Percentiles rank a stretch among this genome's conserved stretches.
phyloP scores from a whole-genome alignment of 2,329 filamentous ascomycete genomes.

The Huntiella decipiens region DNA sequence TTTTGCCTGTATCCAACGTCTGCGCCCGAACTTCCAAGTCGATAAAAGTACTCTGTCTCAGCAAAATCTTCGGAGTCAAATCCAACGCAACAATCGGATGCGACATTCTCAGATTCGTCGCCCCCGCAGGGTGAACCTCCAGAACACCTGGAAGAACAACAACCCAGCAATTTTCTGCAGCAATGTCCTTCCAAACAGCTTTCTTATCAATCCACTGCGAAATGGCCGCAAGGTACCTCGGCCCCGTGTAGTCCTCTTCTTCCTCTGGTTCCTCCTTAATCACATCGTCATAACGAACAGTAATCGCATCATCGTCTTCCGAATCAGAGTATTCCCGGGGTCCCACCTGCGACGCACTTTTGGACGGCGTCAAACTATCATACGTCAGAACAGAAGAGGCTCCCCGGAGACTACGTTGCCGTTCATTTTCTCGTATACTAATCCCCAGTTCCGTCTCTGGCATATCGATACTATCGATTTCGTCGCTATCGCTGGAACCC shows the following conservation, averaged over 20 bases:
- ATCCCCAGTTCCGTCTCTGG: slow-evolving; percentile 39
- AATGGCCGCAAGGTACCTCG: slow-evolving; percentile 33
- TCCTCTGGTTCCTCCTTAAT: background rate
- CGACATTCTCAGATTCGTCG: slow-evolving; percentile 18
- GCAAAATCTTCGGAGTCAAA: slow-evolving; percentile 75
- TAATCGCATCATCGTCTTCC: too few relatives aligned
- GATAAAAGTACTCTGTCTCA: slow-evolving; percentile 76
- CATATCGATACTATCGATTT: slow-evolving; percentile 40
- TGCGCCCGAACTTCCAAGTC: slow-evolving; percentile 89
- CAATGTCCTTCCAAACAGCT: slow-evolving; percentile 41
- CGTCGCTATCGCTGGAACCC: slow-evolving; percentile 29
- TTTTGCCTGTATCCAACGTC: slow-evolving; percentile 50
- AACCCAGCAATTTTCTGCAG: slow-evolving; percentile 32
- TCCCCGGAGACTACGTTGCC: slow-evolving; percentile 13
- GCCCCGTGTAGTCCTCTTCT: slow-evolving; percentile 21
- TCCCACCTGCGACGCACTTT: slow-evolving; percentile 59
- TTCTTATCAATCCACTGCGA: slow-evolving; percentile 43
- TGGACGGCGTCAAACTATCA: slow-evolving; percentile 55
- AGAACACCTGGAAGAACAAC: slow-evolving; percentile 39
- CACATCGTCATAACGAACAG: background rate
- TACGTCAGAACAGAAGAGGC: slow-evolving; percentile 26
- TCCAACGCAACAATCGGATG: slow-evolving; percentile 51
- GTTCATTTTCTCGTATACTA: slow-evolving; percentile 29
- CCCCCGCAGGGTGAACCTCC: slow-evolving; percentile 30
- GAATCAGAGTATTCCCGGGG: slow-evolving; percentile 17